These are phyloP conservation scores for Phytomonas serpens DNA, from an alignment of 208 protist genomes.

Conservation along the genomic window DNA sequence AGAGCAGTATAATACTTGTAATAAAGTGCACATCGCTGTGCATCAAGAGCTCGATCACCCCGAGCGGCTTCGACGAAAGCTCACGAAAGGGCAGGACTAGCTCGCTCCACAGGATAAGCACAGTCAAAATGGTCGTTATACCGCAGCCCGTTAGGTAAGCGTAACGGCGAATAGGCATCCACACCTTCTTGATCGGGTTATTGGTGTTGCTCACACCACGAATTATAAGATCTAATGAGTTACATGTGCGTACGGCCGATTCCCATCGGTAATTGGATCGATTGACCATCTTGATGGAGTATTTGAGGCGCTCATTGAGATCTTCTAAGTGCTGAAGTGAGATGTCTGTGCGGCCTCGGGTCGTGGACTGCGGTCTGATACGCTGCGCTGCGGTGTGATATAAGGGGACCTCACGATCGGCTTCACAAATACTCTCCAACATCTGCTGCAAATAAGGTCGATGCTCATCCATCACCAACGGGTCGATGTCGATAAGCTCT, in stretches of 20 bases:
- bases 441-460: constrained; percentile 60
- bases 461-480: constrained; percentile 71
- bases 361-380: constrained; percentile 23
- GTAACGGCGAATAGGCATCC: constrained; percentile 55
- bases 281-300: constrained; percentile 66
- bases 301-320: constrained; percentile 69
- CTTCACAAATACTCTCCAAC: constrained; percentile 66
- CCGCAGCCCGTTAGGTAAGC: constrained; percentile 49
- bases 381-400: constrained; percentile 67
- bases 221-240: constrained; percentile 59
- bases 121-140: constrained; percentile 50
- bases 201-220: constrained; percentile 44
- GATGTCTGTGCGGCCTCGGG: constrained; percentile 44
- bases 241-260: constrained; percentile 54
- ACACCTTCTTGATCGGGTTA: constrained; percentile 49
- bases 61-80: constrained; percentile 36
- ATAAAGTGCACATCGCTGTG: constrained; percentile 60
- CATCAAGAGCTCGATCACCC: constrained; percentile 73
- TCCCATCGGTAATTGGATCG: constrained; percentile 78
- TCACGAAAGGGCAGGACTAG: constrained; percentile 64
- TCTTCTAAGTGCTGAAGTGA: constrained; percentile 71
- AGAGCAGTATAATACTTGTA: constrained; percentile 77
- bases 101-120: constrained; percentile 83
- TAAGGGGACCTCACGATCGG: constrained; percentile 69
- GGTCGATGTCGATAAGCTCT: constrained; percentile 74